phyloP scores from a whole-genome alignment of 2,329 filamentous ascomycete genomes.

The Chrysosporium queenslandicum region DNA sequence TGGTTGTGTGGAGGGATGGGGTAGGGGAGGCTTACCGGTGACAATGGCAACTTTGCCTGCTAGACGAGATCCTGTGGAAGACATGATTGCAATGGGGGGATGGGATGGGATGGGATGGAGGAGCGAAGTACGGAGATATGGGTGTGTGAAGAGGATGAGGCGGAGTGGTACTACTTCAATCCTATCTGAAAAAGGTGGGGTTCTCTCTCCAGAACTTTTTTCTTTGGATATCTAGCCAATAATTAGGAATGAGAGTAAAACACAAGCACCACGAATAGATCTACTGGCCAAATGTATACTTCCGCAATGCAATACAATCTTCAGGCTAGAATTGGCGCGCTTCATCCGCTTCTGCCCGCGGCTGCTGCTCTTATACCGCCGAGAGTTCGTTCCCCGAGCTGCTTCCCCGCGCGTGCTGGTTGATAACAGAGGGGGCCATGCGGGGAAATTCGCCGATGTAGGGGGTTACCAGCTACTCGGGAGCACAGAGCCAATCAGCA shows the following conservation, averaged over 20 bases:
- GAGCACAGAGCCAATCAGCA: background rate
- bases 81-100: background rate
- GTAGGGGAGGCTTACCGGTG: slow-evolving; percentile 29
- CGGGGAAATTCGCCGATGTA: slow-evolving; percentile 7
- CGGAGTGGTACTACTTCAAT: background rate
- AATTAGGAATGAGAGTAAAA: background rate
- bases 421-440: background rate
- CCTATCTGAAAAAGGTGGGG: background rate
- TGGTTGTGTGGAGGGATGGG: background rate
- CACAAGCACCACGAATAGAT: too few species aligned
- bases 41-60: slow-evolving; percentile 39
- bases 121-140: background rate
- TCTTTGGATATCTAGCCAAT: background rate
- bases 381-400: too few species aligned
- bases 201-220: background rate
- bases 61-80: slow-evolving; percentile 24
- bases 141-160: background rate
- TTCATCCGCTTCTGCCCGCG: background rate
- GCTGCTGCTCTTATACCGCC: background rate
- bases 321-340: background rate
- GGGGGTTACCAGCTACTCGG: background rate
- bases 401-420: background rate
- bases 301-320: too few species aligned
- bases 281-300: too few species aligned
- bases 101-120: background rate